Evolutionary conservation across 495 filamentous ascomycete species (phyloP).

Genomic region (Neurospora sp.): DNA sequence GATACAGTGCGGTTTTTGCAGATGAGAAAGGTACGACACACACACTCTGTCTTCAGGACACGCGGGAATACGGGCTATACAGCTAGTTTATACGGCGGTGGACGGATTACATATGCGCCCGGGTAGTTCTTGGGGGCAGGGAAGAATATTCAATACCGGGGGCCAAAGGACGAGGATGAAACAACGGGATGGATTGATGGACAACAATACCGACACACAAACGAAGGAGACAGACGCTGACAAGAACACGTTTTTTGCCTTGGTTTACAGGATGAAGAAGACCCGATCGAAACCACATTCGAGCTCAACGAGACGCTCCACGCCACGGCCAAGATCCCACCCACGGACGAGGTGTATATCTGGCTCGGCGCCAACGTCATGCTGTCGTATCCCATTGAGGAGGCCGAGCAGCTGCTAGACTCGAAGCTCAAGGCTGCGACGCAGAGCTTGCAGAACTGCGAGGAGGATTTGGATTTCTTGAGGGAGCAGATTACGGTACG

Average conservation of each 20-base stretch:
- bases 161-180: neutral
- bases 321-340: slow-evolving; percentile 71
- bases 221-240: neutral
- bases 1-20: slow-evolving; percentile 84
- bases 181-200: neutral
- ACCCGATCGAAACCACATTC: slow-evolving; percentile 81
- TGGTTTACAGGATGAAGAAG: slow-evolving; percentile 30
- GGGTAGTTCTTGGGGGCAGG: neutral
- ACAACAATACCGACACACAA: neutral
- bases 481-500: slow-evolving; percentile 91
- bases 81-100: neutral
- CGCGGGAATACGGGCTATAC: neutral
- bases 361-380: slow-evolving; percentile 99
- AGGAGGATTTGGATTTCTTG: slow-evolving; percentile 94
- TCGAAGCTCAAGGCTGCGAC: slow-evolving; percentile 74
- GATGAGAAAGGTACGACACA: slow-evolving; percentile 44
- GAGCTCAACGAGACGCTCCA: slow-evolving; percentile 94
- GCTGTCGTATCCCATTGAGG: slow-evolving; percentile 82
- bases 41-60: neutral
- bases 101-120: neutral
- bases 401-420: slow-evolving; percentile 70
- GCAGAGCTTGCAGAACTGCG: slow-evolving; percentile 68
- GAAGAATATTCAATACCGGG: neutral
- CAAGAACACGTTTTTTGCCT: neutral
- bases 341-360: slow-evolving; percentile 87